A percentile compares a stretch with the other conserved stretches of the same genome.
phyloP scores from a whole-genome alignment of 805 yeast genomes.

The Debaryomyces maramus region DNA sequence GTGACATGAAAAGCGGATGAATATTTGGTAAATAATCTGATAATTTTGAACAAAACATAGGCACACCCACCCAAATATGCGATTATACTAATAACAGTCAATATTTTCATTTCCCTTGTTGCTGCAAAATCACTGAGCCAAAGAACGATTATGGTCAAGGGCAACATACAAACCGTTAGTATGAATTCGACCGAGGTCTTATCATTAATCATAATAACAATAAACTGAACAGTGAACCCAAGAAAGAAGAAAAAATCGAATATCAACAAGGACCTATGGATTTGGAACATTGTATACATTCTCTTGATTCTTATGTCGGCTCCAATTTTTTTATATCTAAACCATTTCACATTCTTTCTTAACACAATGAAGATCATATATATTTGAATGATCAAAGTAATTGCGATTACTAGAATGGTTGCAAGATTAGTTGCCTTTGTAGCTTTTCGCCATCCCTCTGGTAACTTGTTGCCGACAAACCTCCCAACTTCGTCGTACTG shows the following conservation, averaged over 20 bases:
- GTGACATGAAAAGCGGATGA: slow-evolving; percentile 33
- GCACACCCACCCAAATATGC: slow-evolving; percentile 42
- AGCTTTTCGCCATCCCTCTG: slow-evolving; percentile 27
- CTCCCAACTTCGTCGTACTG: slow-evolving; percentile 42
- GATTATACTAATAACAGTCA: slow-evolving; percentile 26
- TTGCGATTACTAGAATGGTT: slow-evolving; percentile 40
- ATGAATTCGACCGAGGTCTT: slow-evolving; percentile 43
- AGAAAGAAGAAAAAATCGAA: slow-evolving; percentile 44
- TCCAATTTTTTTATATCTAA: slow-evolving; percentile 48
- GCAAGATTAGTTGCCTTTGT: slow-evolving; percentile 43
- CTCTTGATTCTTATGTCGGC: slow-evolving; percentile 42
- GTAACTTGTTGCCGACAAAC: slow-evolving; percentile 18
- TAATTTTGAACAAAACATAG: slow-evolving; percentile 47
- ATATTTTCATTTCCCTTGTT: slow-evolving; percentile 30
- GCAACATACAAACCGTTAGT: slow-evolving; percentile 46
- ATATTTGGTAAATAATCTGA: slow-evolving; percentile 44
- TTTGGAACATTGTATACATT: slow-evolving; percentile 38
- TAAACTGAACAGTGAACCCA: slow-evolving; percentile 51
- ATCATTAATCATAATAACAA: slow-evolving; percentile 43
- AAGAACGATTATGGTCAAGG: slow-evolving; percentile 41
- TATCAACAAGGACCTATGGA: slow-evolving; percentile 31
- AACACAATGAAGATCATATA: slow-evolving; percentile 31
- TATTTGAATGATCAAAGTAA: slow-evolving; percentile 31
- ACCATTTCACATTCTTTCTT: slow-evolving; percentile 45
- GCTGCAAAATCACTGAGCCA: slow-evolving; percentile 37